Base-by-base conservation (phyloP, 2,329 filamentous ascomycete species). In the Colletotrichum sp. region DNA sequence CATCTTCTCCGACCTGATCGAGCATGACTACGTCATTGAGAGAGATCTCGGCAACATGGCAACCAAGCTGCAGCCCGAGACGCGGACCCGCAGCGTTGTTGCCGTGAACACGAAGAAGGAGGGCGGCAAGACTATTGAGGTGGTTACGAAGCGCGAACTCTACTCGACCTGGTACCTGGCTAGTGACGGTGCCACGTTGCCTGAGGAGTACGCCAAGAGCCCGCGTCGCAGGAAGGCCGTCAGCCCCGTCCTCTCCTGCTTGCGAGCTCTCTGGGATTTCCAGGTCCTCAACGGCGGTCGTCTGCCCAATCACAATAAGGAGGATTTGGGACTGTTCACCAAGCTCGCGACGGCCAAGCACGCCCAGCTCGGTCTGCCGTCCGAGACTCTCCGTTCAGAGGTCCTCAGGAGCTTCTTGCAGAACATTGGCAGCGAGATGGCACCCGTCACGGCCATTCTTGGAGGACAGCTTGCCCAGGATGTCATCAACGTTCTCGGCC, bases 401-500 rank as follows among this genome's bases (percentile, higher is more conserved):
- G 94, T 98, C 79, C 87, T 99, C 30, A 92, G 95, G 72, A 93
- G 90, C 80, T 99, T 99, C 85, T 84, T 99, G 55, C 94, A 97
- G 84, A 98, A 98, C 79, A 88, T 98, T 8, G 94, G 93, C 71
- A 92, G 92, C 80, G 96, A 99, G 85, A 87, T 99, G 52, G 93
- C 94, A 15, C 96, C 97, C 9, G 95, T 98, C 10, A 93, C 95
- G 0, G 96, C 97, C 3, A 95, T 98, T 74, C 88, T 99, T 13
- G 97, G 97, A 65, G 97, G 96, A 12, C 93, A 96, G 83, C 90
- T 99, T 18, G 95, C 96, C 1, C 97, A 99, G 85, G 97, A 99
- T 82, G 96, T 98, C 67, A 99, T 99, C 86, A 99, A 99, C 81
- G 96, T 98, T 36, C 90, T 99, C 8, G 95, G 96, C 65, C 93